Conservation (phyloP, 1,139 yeast genomes). For the Hyphopichia wangnamkhiaoensis region DNA sequence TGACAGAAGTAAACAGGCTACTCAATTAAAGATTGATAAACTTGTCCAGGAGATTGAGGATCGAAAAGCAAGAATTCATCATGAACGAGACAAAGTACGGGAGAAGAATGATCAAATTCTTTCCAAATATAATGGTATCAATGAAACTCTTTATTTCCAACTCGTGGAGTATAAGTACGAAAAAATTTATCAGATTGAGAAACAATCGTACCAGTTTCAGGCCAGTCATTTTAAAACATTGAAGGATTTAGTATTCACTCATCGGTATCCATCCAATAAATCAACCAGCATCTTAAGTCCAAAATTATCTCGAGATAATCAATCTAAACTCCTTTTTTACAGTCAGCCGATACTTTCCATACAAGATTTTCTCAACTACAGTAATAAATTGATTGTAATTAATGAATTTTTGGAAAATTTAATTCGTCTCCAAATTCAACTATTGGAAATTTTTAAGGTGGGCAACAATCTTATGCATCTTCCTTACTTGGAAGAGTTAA, state of each 20-base stretch:
- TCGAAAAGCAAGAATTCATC: conserved; percentile 7
- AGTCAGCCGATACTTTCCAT: conserved; percentile 32
- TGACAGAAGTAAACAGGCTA: conserved; percentile 17
- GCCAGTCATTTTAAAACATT: conserved; percentile 25
- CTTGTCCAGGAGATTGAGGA: conserved; percentile 13
- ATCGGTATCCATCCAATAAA: conserved; percentile 4
- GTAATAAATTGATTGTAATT: conserved; percentile 26
- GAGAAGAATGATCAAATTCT: conserved; percentile 7
- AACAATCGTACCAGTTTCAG: conserved; percentile 30
- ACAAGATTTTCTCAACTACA: conserved; percentile 29
- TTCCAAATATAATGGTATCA: conserved; percentile 5
- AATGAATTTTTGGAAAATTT: conserved; percentile 45
- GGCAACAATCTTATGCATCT: conserved; percentile 17
- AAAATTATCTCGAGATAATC: conserved; percentile 2
- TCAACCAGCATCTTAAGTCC: neutral
- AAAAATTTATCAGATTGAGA: conserved; percentile 28
- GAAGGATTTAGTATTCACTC: conserved; percentile 25
- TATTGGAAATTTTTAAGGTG: conserved; percentile 25
- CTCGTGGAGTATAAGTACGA: conserved; percentile 19
- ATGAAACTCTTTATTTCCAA: conserved; percentile 11
- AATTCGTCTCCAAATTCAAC: conserved; percentile 33
- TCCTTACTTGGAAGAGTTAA: conserved; percentile 37
- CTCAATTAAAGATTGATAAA: conserved; percentile 16
- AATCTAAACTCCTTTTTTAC: conserved; percentile 18
- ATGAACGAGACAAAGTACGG: conserved; percentile 10